Conservation (phyloP, 495 filamentous ascomycete genomes). For the Xylaria cubensis region DNA sequence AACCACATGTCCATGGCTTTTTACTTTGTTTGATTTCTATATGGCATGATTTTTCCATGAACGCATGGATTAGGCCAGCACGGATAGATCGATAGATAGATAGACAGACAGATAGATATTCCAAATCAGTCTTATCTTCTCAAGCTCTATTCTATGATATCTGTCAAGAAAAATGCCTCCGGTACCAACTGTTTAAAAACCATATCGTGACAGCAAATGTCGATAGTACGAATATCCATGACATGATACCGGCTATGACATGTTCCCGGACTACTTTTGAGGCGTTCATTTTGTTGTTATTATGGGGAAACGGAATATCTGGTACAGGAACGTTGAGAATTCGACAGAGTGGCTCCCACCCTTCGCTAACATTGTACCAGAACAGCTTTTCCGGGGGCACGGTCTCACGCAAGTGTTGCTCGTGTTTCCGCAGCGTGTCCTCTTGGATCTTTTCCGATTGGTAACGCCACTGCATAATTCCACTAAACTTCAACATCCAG, state of each 20-base stretch:
- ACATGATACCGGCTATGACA: constrained; percentile 32
- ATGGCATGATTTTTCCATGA: background rate
- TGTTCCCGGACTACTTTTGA: constrained; percentile 37
- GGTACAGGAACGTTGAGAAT: constrained; percentile 47
- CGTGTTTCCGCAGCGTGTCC: constrained; percentile 44
- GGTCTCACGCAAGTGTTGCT: constrained; percentile 42
- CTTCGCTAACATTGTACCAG: constrained; percentile 53
- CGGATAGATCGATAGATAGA: background rate
- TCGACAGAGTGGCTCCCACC: constrained; percentile 49
- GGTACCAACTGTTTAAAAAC: constrained; percentile 30
- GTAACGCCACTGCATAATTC: constrained; percentile 41
- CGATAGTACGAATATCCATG: constrained; percentile 38
- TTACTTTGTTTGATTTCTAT: background rate
- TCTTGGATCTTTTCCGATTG: constrained; percentile 39
- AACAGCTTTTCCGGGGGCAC: constrained; percentile 49
- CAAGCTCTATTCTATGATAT: constrained; percentile 18
- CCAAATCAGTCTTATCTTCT: background rate
- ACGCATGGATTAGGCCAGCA: background rate
- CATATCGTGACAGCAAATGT: constrained; percentile 33
- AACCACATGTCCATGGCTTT: background rate
- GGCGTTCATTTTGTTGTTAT: constrained; percentile 42
- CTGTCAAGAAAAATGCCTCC: constrained; percentile 17
- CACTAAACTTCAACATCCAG: constrained; percentile 39
- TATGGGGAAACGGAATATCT: constrained; percentile 45
- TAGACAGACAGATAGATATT: no score